Percentiles rank a stretch among this genome's conserved stretches.
Conservation (phyloP, 2,329 filamentous ascomycete species). For the Diaporthe citriasiana region DNA sequence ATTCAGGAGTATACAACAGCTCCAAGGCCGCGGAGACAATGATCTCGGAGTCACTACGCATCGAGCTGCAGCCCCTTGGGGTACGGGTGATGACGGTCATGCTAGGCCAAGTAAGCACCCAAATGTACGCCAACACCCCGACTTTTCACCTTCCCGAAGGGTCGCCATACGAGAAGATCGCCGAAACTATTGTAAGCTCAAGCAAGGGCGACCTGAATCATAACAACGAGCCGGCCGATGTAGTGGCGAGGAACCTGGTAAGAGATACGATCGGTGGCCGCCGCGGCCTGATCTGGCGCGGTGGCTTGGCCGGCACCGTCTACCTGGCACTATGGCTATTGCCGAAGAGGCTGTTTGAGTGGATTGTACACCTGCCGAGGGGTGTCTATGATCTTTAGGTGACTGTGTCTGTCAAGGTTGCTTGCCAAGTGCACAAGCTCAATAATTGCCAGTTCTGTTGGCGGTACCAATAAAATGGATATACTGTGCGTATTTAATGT, state of each 20-base stretch:
- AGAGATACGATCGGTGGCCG: not conserved
- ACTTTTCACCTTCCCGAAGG: conserved; percentile 28
- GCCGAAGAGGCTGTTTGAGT: conserved; percentile 23
- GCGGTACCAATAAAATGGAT: too few species aligned
- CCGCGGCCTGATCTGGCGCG: conserved; percentile 29
- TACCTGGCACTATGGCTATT: conserved; percentile 19
- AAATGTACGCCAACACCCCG: conserved; percentile 20
- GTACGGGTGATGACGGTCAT: conserved; percentile 48
- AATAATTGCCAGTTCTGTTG: not conserved
- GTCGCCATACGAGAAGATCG: conserved; percentile 31
- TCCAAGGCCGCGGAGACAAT: conserved; percentile 48
- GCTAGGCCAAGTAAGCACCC: conserved; percentile 26
- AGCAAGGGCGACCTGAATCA: conserved; percentile 16
- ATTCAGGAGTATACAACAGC: conserved; percentile 46
- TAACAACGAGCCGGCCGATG: conserved; percentile 3
- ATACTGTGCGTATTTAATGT: too few species aligned
- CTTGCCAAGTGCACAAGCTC: not conserved
- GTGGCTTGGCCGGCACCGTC: conserved; percentile 5
- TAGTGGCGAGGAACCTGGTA: conserved; percentile 19
- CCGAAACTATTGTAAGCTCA: not conserved
- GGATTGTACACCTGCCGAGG: conserved; percentile 16
- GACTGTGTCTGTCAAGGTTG: too few species aligned
- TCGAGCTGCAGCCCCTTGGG: conserved; percentile 49
- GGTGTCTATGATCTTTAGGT: conserved; percentile 22
- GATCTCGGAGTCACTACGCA: conserved; percentile 47